These are phyloP conservation scores for Auricularia sp. DNA, from an alignment of 768 basidiomycete genomes.

Conservation along the genomic window DNA sequence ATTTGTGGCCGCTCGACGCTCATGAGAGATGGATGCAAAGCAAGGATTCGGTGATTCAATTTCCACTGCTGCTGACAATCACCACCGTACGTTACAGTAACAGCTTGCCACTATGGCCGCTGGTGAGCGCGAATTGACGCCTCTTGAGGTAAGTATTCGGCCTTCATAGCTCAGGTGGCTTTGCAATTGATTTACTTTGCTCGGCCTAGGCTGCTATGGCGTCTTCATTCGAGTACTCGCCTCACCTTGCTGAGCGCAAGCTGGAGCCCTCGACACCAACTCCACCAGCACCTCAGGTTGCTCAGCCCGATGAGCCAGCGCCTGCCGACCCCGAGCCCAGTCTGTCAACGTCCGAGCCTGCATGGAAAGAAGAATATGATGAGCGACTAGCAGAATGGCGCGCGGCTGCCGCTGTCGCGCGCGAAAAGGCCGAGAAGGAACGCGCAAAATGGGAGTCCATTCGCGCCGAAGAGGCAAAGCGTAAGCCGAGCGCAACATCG, in stretches of 20 bases:
- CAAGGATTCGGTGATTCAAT: too few relatives aligned
- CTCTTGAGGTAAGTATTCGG: background rate
- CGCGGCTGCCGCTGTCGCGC: slow-evolving; percentile 57
- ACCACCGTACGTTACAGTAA: background rate
- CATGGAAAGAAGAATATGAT: slow-evolving; percentile 63
- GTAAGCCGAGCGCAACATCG: background rate
- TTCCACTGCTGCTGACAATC: too few relatives aligned
- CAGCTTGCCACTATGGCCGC: background rate
- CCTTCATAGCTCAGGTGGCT: background rate
- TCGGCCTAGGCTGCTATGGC: slow-evolving; percentile 19
- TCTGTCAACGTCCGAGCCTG: slow-evolving; percentile 22
- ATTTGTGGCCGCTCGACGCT: too few relatives aligned
- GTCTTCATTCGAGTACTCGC: slow-evolving; percentile 17
- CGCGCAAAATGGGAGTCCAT: slow-evolving; percentile 61
- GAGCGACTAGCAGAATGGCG: slow-evolving; percentile 61
- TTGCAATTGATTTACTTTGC: background rate
- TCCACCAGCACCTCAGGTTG: slow-evolving; percentile 1
- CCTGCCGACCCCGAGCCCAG: background rate
- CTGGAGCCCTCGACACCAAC: slow-evolving; percentile 8
- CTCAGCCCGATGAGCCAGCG: slow-evolving; percentile 10
- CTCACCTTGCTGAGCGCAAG: slow-evolving; percentile 15
- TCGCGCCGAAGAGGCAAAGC: slow-evolving; percentile 39
- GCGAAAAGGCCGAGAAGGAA: slow-evolving; percentile 64
- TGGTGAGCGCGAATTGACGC: background rate
- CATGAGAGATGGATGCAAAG: too few relatives aligned